These are phyloP conservation scores for Plasmodium adleri DNA, from an alignment of 169 alveolate species.

Conservation along the genomic window DNA sequence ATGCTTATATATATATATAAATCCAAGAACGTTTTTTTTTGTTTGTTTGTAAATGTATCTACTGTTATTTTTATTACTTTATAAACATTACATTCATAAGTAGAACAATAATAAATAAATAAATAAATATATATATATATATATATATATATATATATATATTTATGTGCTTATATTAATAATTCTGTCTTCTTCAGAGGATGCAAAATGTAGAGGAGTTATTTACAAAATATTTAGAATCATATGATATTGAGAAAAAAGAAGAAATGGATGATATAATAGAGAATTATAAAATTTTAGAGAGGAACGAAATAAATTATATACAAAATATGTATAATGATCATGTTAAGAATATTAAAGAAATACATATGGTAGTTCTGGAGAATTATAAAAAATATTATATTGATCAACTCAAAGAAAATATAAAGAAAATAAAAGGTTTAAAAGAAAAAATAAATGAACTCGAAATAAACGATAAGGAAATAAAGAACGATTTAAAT, in stretches of 20 bases:
- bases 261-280: slow-evolving; percentile 65
- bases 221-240: slow-evolving; percentile 37
- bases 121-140: no score
- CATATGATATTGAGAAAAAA: slow-evolving; percentile 35
- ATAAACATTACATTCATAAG: no score
- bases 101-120: no score
- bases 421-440: slow-evolving; percentile 43
- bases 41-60: not conserved
- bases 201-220: slow-evolving; percentile 24
- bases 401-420: slow-evolving; percentile 42
- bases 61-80: no score
- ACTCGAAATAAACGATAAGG: slow-evolving; percentile 40
- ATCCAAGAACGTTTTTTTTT: not conserved
- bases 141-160: not conserved
- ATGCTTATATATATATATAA: not conserved
- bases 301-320: slow-evolving; percentile 55
- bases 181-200: slow-evolving; percentile 11
- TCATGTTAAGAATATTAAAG: slow-evolving; percentile 51
- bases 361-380: slow-evolving; percentile 26
- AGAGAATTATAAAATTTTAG: slow-evolving; percentile 47
- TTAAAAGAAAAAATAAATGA: slow-evolving; percentile 44
- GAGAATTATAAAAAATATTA: slow-evolving; percentile 50
- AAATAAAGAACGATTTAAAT: slow-evolving; percentile 22
- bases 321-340: slow-evolving; percentile 58
- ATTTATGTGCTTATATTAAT: not conserved